Evolutionary conservation across 2,329 filamentous ascomycete genomes (phyloP), one percentile per base, ranked within the genome.

Genomic region (Onygenales sp.): DNA sequence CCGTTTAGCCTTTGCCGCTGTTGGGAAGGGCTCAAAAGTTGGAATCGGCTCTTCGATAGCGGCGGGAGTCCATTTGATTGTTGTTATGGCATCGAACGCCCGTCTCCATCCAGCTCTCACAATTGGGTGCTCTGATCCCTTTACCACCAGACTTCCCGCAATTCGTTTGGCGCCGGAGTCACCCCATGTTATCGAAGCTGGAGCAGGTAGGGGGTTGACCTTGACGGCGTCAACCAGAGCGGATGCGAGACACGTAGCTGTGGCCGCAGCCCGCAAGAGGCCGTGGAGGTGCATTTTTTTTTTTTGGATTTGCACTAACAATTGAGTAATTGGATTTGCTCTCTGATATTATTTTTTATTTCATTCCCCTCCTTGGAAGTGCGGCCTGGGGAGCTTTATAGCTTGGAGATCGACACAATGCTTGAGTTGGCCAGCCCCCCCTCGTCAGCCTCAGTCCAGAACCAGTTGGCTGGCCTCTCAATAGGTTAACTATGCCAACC

Each of bases 121-220:
- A 43, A 79, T 61, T 5, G 66, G 52, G 34, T 70, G 65, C 46
- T 68, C 54, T 6, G 68, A 59, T 13, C 67, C 67, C 27, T 67
- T 70, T 47, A 78, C 64, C 3, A 61, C 58, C 17, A 79, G 62
- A 36, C 65, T 54, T 10, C 62, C 63, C 11, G 63, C 60, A 14
- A 80, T 64, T 32, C 66, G 59, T 56, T 74, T 74, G 36, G 77
- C 71, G n/a, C 77, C 78, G 2, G 75, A 74, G 11, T 67, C 67
- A 13, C 76, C 77, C 77, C 77, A 81, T 51, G 70, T 72, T 59
- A 80, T 79, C 54, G 70, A 71, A 52, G 71, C 70, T 6, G 78
- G 78, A 45, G 77, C 77, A 47, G 78, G 77, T 42, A 81, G 71
- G 53, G 78, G 78, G 58, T 81, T 79, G 54, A 76, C 77, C 42